Base-by-base conservation (phyloP, 164 flowering plant genomes). In the Vitis vinifera region DNA sequence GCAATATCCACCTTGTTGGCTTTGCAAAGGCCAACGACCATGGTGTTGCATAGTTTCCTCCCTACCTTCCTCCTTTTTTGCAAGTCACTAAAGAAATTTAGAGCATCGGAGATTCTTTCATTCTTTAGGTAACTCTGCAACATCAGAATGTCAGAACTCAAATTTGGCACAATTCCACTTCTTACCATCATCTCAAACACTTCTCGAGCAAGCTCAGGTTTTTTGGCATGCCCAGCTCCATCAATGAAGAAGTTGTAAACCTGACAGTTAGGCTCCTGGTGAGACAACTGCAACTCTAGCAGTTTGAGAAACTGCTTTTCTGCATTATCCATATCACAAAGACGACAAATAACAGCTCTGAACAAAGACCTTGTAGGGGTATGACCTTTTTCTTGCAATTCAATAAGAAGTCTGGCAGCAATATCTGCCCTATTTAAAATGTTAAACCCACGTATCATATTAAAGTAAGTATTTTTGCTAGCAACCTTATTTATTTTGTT, bases 331-430 rank as follows among this genome's bases (percentile, higher is more conserved):
- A 72, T 80, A 10, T 56, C 49, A 49, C 75, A 85, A 10, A 94
- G 12, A 65, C 85, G 66, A 27, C 58, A 14, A 53, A 89, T 80
- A 59, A 92, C 92, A 52, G 77, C 72, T 65, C 81, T 84, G 55
- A 78, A 85, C 78, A 85, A 66, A n/a, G 13, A 10, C 51, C 75
- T 58, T n/a, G 51, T 27, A 7, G 89, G 88, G 3, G 14, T 27
- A 70, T 85, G 80, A 68, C 97, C 97, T 58, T 72, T 86, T 19
- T 85, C 85, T 76, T 83, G 89, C 97, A 91, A 88, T 74, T 92
- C 94, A 72, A 85, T 66, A 10, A 94, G 83, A 61, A 92, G 82
- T 65, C 71, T 80, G 6, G 85, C 80, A 19, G 95, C 90, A 79
- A 87, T 81, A 72, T 89, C 92, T 31, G 86, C 94, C 79, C 87